phyloP scores from a whole-genome alignment of 2,329 filamentous ascomycete genomes.

The Pseudogymnoascus pannorum region DNA sequence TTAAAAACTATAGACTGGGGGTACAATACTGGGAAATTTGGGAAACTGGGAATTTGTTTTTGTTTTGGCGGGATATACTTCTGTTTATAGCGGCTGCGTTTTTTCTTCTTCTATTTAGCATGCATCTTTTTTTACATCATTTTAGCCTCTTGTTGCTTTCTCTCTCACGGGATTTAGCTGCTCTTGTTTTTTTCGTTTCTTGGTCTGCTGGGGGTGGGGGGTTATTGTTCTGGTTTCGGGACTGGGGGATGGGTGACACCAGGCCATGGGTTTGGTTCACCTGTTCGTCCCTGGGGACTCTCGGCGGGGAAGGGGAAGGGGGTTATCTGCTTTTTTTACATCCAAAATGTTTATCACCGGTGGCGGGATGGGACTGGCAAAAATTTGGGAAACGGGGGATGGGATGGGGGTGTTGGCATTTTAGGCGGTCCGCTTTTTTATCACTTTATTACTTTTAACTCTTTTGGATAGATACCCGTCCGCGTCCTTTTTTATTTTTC shows the following conservation, averaged over 20 bases:
- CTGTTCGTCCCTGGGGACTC: no score
- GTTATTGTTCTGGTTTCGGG: background rate
- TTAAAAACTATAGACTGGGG: background rate
- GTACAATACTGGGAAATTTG: background rate
- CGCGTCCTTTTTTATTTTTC: background rate
- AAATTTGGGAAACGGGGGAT: no score
- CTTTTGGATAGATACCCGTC: background rate
- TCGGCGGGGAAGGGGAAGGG: no score
- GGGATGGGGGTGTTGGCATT: background rate
- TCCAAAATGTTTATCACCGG: background rate
- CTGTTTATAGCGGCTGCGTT: background rate
- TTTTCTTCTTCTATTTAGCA: background rate
- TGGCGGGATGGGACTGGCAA: background rate
- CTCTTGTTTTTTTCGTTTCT: constrained; percentile 9
- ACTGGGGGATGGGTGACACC: no score
- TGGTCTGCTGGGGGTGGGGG: background rate
- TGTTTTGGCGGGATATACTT: background rate
- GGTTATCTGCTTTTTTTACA: background rate
- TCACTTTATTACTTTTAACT: background rate
- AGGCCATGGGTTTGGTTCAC: no score
- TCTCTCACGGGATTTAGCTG: background rate
- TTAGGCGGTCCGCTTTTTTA: background rate
- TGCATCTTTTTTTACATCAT: constrained; percentile 10
- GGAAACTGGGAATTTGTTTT: background rate
- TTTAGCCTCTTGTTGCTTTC: constrained; percentile 9